These are phyloP conservation scores for Globisporangium recalcitrans DNA, from an alignment of 352 stramenopile genomes.

Conservation along the genomic window DNA sequence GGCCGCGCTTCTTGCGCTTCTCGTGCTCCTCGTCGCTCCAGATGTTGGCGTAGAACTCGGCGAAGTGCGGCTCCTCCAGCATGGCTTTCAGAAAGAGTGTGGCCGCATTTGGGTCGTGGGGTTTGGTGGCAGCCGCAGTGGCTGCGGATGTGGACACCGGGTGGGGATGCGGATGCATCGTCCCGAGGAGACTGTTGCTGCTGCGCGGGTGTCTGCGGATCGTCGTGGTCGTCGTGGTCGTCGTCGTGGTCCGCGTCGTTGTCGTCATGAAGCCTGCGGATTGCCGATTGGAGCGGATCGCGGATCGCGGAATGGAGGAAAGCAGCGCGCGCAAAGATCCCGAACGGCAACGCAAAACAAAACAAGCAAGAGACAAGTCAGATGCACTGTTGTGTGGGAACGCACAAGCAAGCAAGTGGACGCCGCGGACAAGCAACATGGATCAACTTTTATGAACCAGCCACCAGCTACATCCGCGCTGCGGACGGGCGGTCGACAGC, in stretches of 20 bases:
- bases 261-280: constrained; percentile 25
- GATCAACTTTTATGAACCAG: neutral
- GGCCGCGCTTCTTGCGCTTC: constrained; percentile 32
- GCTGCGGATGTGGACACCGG: constrained; percentile 1
- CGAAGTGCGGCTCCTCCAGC: constrained; percentile 32
- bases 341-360: neutral
- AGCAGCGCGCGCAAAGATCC: neutral
- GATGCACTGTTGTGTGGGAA: neutral
- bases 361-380: neutral
- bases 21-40: constrained; percentile 37
- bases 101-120: neutral
- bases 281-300: constrained; percentile 5
- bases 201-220: constrained; percentile 2
- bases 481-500: neutral
- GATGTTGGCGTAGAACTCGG: constrained; percentile 63
- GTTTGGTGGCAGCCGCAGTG: neutral
- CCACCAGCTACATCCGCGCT: neutral
- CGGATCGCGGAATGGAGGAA: constrained; percentile 23
- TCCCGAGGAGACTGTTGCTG: neutral
- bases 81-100: constrained; percentile 18
- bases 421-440: neutral
- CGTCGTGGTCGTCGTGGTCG: constrained; percentile 24
- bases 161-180: too few relatives aligned
- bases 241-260: constrained; percentile 17
- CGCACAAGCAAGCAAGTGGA: neutral